A percentile compares a stretch with the other conserved stretches of the same genome.
Evolutionary conservation across 495 filamentous ascomycete species (phyloP).

Genomic region (Geoglossum glabrum): DNA sequence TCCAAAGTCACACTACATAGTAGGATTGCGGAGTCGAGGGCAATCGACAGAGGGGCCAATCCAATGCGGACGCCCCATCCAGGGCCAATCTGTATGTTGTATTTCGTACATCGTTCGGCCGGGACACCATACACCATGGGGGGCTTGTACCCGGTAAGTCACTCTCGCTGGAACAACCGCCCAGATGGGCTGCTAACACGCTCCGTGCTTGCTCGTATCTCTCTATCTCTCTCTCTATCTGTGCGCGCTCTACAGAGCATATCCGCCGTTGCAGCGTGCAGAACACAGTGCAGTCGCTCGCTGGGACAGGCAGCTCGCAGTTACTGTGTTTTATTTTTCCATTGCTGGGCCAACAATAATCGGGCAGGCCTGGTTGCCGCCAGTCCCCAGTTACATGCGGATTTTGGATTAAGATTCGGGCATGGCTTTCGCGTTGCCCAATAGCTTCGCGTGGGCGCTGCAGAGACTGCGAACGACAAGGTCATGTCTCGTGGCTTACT

Average conservation of each 20-base stretch:
- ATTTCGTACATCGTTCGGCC: neutral
- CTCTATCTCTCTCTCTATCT: no score
- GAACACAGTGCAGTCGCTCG: no score
- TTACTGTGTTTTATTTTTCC: neutral
- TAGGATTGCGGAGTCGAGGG: neutral
- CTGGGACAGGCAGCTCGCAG: neutral
- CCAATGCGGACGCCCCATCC: no score
- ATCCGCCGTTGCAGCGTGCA: no score
- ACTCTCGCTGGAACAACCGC: no score
- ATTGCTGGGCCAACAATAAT: neutral
- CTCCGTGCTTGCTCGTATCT: no score
- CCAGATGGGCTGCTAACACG: neutral
- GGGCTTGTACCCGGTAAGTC: neutral
- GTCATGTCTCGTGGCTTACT: conserved; percentile 1
- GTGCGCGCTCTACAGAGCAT: no score
- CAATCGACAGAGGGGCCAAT: neutral
- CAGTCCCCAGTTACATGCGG: neutral
- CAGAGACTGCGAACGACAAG: neutral
- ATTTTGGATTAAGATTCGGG: neutral
- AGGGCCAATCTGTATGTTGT: no score
- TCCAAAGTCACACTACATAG: neutral
- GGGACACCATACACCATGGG: neutral
- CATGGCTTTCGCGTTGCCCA: neutral
- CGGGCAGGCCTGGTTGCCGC: neutral
- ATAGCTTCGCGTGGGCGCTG: neutral